Evolutionary conservation across 1,139 yeast genomes (phyloP), one percentile per base, ranked within the genome.

Genomic region (Yamadazyma oceani): DNA sequence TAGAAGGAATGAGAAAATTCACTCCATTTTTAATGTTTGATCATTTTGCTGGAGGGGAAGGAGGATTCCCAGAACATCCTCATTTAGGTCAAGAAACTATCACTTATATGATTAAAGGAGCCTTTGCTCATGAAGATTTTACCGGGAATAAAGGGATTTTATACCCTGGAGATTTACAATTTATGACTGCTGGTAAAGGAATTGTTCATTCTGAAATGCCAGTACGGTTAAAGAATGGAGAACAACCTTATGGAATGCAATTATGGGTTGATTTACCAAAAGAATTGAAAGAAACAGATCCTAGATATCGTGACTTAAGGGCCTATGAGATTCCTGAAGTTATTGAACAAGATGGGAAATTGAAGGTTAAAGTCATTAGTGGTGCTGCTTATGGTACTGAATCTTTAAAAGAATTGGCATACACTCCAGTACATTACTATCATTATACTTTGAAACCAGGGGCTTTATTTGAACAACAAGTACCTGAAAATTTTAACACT

Each of bases 51-150:
- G 46, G 55, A 8, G 70, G 67, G 10, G 58, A 66, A 35, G 86
- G 87, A n/a, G 94, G 94, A 0, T 88, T 88, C 66, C 96, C 96
- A 5, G 92, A 86, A 51, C 97, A 89, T 57, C 96, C 96, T 17
- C 97, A 89, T 60, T 76, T 87, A 43, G 96, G 96, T 22, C 94
- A 86, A 62, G 96, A 87, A 60, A 89, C 96, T 21, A 80, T 89
- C 44, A 84, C 96, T 3, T 78, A 82, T 51, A 66, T 89, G 40
- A 62, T 82, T 42, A 71, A 78, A 39, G 96, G 96, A 35, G 81
- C 79, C 41, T 69, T 89, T 62, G 92, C 94, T 21, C 97, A 89
- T 59, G 96, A 87, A 59, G 97, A 89, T 60, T 87, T 88, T 66
- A 86, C 95, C 2, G 96, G 96, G 1, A 69, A 83, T 25, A 74